These are phyloP conservation scores for Flaveria ramosissima DNA, from an alignment of 129 eudicot genomes.

Conservation along the genomic window DNA sequence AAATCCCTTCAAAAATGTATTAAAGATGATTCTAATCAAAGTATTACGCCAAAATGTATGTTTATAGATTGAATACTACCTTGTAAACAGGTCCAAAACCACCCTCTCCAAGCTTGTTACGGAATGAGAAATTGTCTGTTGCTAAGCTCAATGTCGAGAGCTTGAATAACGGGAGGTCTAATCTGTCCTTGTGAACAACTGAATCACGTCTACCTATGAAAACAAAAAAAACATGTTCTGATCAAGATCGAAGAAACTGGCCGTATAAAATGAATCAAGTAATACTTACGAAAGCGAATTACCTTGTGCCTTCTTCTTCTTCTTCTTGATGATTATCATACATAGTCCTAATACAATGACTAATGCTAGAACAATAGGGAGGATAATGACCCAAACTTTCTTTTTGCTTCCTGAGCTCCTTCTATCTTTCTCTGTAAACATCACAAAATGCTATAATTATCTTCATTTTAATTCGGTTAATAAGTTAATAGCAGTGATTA, in stretches of 20 bases:
- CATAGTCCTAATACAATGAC: not conserved
- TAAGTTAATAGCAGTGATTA: not conserved
- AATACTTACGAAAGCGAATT: not conserved
- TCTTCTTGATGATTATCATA: not conserved
- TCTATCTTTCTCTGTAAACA: not conserved
- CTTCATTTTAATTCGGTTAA: not conserved
- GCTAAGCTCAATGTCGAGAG: not conserved
- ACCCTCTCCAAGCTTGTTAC: not conserved
- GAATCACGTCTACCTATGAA: not conserved
- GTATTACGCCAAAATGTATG: not conserved
- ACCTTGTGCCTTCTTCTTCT: not conserved
- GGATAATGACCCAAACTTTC: not conserved
- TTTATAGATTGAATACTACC: not conserved
- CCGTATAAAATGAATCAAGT: not conserved
- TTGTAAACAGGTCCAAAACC: not conserved
- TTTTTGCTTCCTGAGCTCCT: not conserved
- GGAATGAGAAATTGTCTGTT: not conserved
- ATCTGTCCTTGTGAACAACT: not conserved
- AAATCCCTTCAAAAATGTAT: not conserved
- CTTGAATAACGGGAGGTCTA: not conserved
- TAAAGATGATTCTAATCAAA: not conserved
- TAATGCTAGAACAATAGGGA: not conserved
- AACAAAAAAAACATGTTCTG: not conserved
- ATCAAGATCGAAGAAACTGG: not conserved
- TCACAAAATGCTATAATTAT: too few relatives aligned